Percentiles rank a stretch among this genome's conserved stretches.
phyloP scores from a whole-genome alignment of 176 grass and related monocot genomes.

The Oryza punctata region DNA sequence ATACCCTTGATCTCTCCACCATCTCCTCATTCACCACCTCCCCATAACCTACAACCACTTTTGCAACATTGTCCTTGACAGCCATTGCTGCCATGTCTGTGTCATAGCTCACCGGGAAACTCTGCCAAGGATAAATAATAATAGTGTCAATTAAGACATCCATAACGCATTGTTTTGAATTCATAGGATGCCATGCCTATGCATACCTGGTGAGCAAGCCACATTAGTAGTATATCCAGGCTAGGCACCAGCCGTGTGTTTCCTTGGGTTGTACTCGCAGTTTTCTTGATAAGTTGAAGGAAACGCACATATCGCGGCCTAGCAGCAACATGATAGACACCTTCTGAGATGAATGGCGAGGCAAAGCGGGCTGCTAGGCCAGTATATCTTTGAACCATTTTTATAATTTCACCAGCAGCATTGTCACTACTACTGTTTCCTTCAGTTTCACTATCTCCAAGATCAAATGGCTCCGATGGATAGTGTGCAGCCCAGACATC shows the following conservation, averaged over 20 bases:
- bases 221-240: constrained; percentile 83
- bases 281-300: constrained; percentile 62
- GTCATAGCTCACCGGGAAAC: constrained; percentile 70
- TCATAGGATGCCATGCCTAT: constrained; percentile 19
- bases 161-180: background rate
- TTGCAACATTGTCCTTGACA: constrained; percentile 25
- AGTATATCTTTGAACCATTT: constrained; percentile 42
- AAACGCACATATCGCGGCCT: constrained; percentile 61
- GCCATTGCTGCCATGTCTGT: constrained; percentile 49
- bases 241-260: constrained; percentile 54
- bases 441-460: constrained; percentile 32
- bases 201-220: constrained; percentile 87
- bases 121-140: constrained; percentile 47
- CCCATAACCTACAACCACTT: constrained; percentile 46
- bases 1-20: constrained; percentile 41
- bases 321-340: constrained; percentile 79
- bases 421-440: constrained; percentile 1
- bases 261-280: constrained; percentile 8
- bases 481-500: constrained; percentile 72
- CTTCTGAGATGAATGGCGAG: constrained; percentile 62
- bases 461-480: constrained; percentile 71
- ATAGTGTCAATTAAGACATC: background rate
- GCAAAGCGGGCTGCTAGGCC: constrained; percentile 49
- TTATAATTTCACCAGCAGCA: constrained; percentile 37
- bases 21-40: constrained; percentile 43